Evolutionary conservation across 345 rosid species (phyloP).

Genomic region (Turnera subulata): DNA sequence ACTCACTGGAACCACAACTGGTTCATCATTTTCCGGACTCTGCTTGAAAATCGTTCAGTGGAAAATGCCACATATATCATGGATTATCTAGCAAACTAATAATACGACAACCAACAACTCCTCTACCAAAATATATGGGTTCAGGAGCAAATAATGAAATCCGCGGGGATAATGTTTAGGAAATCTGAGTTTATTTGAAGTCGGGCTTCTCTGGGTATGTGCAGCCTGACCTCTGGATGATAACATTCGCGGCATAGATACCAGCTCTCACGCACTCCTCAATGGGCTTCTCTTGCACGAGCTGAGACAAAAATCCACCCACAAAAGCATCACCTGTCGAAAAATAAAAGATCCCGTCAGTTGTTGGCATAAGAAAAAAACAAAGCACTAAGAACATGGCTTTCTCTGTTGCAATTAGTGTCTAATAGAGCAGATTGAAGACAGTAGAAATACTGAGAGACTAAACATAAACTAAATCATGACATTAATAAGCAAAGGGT

Average conservation of each 20-base stretch:
- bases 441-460: too few relatives aligned
- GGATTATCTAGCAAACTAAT: too few relatives aligned
- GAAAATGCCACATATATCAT: too few relatives aligned
- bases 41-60: too few relatives aligned
- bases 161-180: background rate
- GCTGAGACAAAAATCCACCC: slow-evolving; percentile 80
- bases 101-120: slow-evolving; percentile 4
- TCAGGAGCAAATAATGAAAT: slow-evolving; percentile 8
- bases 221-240: slow-evolving; percentile 97
- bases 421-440: too few relatives aligned
- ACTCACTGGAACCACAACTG: too few relatives aligned
- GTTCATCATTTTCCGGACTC: too few relatives aligned
- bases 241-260: slow-evolving; percentile 71
- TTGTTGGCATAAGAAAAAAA: background rate
- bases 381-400: too few relatives aligned
- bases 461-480: too few relatives aligned
- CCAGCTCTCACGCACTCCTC: slow-evolving; percentile 82
- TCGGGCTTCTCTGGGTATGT: slow-evolving; percentile 66
- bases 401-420: too few relatives aligned
- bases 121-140: slow-evolving; percentile 15
- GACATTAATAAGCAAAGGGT: too few relatives aligned
- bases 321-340: slow-evolving; percentile 81
- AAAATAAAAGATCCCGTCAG: background rate
- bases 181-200: slow-evolving; percentile 26
- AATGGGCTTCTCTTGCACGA: slow-evolving; percentile 68